Evolutionary conservation across 1,284 basidiomycete species (phyloP).

Genomic region (Stereum hirsutum): DNA sequence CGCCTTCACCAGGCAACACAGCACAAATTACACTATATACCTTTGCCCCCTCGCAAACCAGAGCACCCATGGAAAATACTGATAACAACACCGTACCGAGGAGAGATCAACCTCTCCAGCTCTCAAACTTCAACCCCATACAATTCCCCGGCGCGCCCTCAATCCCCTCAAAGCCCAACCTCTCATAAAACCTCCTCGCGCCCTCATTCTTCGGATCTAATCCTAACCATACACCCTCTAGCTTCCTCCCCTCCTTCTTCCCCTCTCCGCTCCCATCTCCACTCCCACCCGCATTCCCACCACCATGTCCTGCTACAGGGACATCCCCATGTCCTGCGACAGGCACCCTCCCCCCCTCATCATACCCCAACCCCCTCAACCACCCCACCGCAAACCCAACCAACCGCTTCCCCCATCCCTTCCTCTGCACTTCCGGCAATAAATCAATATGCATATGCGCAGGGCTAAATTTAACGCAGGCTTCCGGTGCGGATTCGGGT

Average conservation of each 20-base stretch:
- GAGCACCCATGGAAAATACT: too few species aligned
- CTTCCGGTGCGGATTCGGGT: constrained; percentile 28
- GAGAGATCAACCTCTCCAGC: constrained; percentile 23
- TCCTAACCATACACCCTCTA: constrained; percentile 40
- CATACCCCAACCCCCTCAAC: constrained; percentile 36
- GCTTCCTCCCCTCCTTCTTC: too few species aligned
- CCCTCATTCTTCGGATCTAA: constrained; percentile 46
- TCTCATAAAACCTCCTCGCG: constrained; percentile 49
- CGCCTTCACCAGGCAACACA: too few species aligned
- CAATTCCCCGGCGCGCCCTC: constrained; percentile 35
- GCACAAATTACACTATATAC: too few species aligned
- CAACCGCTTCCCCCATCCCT: constrained; percentile 54
- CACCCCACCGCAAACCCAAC: constrained; percentile 41
- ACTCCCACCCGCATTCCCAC: too few species aligned
- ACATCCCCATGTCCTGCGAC: too few species aligned
- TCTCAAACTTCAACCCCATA: constrained; percentile 39
- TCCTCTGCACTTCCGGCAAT: constrained; percentile 45
- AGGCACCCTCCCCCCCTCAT: constrained; percentile 19
- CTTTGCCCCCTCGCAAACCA: too few species aligned
- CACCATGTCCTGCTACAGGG: too few species aligned
- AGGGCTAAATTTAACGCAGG: constrained; percentile 43
- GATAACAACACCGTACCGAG: too few species aligned
- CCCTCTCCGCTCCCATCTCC: too few species aligned
- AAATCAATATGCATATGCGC: constrained; percentile 66
- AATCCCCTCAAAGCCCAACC: constrained; percentile 44